Conservation (phyloP, 352 stramenopile species). For the Phytophthora colocasiae region DNA sequence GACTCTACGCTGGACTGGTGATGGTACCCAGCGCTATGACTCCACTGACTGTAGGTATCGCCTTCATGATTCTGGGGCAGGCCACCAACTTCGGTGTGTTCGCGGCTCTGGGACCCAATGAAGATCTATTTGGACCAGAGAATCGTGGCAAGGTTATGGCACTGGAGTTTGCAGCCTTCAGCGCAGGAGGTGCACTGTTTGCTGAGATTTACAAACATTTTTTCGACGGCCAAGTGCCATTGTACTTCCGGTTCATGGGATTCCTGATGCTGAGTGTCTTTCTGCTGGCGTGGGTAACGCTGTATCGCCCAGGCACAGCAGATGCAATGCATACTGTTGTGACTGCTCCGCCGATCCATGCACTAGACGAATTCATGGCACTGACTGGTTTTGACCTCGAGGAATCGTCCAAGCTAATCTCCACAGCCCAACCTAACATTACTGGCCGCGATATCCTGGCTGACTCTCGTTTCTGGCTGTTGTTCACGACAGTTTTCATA, state of each 20-base stretch:
- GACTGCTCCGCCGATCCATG: conserved; percentile 26
- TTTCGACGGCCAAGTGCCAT: conserved; percentile 59
- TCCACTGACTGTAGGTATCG: conserved; percentile 56
- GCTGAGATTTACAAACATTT: conserved; percentile 67
- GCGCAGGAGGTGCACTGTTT: conserved; percentile 73
- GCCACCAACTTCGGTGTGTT: conserved; percentile 78
- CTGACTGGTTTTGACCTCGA: conserved; percentile 12
- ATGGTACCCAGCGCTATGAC: conserved; percentile 44
- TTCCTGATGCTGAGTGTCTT: conserved; percentile 60
- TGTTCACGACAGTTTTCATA: conserved; percentile 78
- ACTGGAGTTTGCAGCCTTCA: conserved; percentile 70
- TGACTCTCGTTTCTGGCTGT: conserved; percentile 68
- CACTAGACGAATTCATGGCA: conserved; percentile 59
- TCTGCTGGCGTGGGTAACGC: conserved; percentile 56
- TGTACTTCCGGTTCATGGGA: conserved; percentile 79
- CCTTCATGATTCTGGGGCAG: conserved; percentile 66
- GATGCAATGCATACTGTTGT: conserved; percentile 14
- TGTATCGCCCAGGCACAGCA: conserved; percentile 43
- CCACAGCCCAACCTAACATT: conserved; percentile 43
- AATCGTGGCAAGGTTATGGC: conserved; percentile 82
- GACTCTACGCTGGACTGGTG: conserved; percentile 46
- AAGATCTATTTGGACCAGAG: conserved; percentile 69
- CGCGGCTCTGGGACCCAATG: conserved; percentile 72
- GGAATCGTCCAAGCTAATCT: conserved; percentile 8
- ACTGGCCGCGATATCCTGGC: conserved; percentile 55